Base-by-base conservation (phyloP, 2,329 filamentous ascomycete species). In the Sarocladium strictum region DNA sequence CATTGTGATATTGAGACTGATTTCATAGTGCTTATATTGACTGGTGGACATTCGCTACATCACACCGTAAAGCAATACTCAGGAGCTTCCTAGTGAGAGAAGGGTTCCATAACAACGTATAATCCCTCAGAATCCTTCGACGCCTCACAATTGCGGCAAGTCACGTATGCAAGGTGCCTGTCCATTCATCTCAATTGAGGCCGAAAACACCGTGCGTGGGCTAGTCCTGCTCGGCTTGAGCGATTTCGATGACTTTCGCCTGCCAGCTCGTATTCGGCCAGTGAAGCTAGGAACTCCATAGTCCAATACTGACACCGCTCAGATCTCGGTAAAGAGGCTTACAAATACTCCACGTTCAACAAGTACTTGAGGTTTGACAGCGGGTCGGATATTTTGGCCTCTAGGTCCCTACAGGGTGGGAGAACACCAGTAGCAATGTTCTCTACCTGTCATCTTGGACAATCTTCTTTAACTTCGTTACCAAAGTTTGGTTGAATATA, bases 301-400 rank as follows among this genome's bases (percentile, higher is more conserved):
- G 53, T 45, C 53, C 53, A 54, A n/a, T 54, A 38, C 40, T 54
- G 53, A 23, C 53, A 47, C 21, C 53, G 38, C 40, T 47, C 49
- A 7, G 11, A 7, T 38, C 35, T 38, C n/a, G n/a, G 35, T 15
- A 38, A 38, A 38, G 5, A n/a, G 15, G 11, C 35, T 38, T 38
- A 10, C 35, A 38, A 15, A 38, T 38, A 17, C 9, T 38, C 5
- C 26, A 7, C 4, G 21, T 27, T 19, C 15, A 29, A 32, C 2
- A 2, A 45, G 9, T 10, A 43, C 53, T 47, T 54, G 37, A 38
- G 7, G 38, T 40, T 47, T 27, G 19, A 54, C 49, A 14, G 40
- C 38, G 3, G 53, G 38, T 15, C 53, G 37, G 17, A 54, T 47
- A 19, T 54, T 21, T 29, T 54, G 53, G 10, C 53, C 38, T 10